A percentile compares a stretch with the other conserved stretches of the same genome.
These are phyloP conservation scores for Saccharomycopsis microspora DNA, from an alignment of 805 yeast species.

Conservation along the genomic window DNA sequence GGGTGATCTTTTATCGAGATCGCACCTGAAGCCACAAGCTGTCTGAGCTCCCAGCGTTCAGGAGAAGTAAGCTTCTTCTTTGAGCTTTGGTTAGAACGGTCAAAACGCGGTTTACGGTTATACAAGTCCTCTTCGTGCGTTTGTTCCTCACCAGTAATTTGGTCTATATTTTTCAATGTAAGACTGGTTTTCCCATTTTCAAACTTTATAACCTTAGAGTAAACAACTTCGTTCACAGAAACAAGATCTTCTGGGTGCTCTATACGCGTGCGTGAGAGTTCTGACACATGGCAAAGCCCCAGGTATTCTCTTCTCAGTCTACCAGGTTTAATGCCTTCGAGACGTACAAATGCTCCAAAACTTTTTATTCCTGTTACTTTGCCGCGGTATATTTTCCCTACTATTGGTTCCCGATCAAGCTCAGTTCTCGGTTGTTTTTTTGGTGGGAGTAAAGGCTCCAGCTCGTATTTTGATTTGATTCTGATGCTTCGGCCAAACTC, in stretches of 20 bases:
- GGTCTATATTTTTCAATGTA: constrained; percentile 65
- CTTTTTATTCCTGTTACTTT: constrained; percentile 43
- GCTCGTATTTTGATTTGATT: constrained; percentile 11
- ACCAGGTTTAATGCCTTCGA: constrained; percentile 28
- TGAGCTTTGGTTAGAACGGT: background rate
- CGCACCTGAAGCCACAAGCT: constrained; percentile 71
- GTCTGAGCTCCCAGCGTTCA: constrained; percentile 85
- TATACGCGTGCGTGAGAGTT: constrained; percentile 40
- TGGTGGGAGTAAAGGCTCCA: constrained; percentile 7
- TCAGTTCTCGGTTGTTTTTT: background rate
- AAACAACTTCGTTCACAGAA: constrained; percentile 47
- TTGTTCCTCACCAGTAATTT: constrained; percentile 40
- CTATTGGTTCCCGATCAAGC: constrained; percentile 23
- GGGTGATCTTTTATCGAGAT: constrained; percentile 59
- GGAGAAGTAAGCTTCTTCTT: constrained; percentile 60
- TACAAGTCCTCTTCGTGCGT: background rate
- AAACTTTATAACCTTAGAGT: constrained; percentile 42
- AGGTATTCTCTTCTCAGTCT: constrained; percentile 21
- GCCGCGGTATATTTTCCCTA: constrained; percentile 49
- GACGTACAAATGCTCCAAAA: constrained; percentile 71
- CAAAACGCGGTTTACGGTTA: background rate
- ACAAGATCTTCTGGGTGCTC: constrained; percentile 50
- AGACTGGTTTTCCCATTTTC: constrained; percentile 40
- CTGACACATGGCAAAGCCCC: constrained; percentile 75
- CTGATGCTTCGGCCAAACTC: constrained; percentile 7